phyloP scores from a whole-genome alignment of 345 rosid species.

The Citrus medica region DNA sequence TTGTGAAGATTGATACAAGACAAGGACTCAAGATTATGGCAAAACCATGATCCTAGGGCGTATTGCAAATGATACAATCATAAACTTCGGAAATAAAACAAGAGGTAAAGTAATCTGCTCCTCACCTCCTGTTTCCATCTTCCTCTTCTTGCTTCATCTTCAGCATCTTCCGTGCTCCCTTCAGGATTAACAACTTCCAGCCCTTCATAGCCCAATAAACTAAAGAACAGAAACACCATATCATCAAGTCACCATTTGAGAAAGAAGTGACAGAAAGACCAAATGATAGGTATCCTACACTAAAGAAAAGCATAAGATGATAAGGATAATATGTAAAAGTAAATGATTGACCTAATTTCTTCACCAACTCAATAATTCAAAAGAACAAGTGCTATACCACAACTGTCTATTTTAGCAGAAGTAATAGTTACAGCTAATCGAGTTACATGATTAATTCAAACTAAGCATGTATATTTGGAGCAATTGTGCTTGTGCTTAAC shows the following conservation, averaged over 20 bases:
- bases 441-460: neutral
- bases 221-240: conserved; percentile 20
- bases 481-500: neutral
- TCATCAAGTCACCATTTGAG: neutral
- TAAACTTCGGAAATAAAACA: neutral
- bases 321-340: neutral
- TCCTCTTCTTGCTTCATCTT: conserved; percentile 90
- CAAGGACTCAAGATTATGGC: neutral
- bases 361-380: too few species aligned
- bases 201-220: conserved; percentile 84
- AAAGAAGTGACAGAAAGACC: neutral
- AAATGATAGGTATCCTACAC: neutral
- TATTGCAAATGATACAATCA: neutral
- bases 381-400: neutral
- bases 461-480: neutral
- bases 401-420: neutral
- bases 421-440: neutral
- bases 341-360: neutral
- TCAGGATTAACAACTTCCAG: conserved; percentile 94
- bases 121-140: conserved; percentile 93
- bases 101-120: neutral
- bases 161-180: conserved; percentile 95
- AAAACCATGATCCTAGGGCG: neutral
- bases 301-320: neutral
- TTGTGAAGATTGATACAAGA: neutral